Evolutionary conservation across 805 yeast genomes (phyloP).

Genomic region (Candida easanensis): DNA sequence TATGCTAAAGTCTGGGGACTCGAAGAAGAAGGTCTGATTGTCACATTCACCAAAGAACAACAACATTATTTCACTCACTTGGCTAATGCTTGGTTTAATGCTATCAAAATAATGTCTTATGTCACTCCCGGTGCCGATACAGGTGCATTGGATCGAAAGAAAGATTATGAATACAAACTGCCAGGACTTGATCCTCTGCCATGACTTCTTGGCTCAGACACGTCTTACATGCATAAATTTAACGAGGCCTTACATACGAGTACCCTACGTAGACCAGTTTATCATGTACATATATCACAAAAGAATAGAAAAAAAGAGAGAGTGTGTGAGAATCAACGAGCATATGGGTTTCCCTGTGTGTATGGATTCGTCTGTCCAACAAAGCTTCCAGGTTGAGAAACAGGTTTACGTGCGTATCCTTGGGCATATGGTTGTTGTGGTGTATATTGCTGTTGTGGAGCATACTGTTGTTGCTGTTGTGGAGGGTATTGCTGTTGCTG

Average conservation of each 20-base stretch:
- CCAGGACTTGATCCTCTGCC: no score
- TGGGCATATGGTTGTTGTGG: no score
- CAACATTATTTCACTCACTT: constrained; percentile 4
- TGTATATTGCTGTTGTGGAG: constrained; percentile 8
- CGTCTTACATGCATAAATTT: no score
- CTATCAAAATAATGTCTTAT: constrained; percentile 3
- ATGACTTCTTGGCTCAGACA: no score
- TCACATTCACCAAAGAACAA: constrained; percentile 7
- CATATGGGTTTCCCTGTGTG: constrained; percentile 18
- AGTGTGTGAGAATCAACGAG: constrained; percentile 11
- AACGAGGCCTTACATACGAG: no score
- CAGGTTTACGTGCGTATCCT: constrained; percentile 7
- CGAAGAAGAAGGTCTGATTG: background rate
- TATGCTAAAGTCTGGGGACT: constrained; percentile 32
- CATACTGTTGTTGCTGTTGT: constrained; percentile 2
- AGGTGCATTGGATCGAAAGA: no score
- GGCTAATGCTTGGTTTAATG: constrained; percentile 6
- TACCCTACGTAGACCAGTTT: no score
- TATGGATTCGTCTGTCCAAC: constrained; percentile 8
- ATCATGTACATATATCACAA: no score
- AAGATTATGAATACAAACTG: no score
- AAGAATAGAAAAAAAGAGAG: background rate
- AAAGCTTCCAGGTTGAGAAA: constrained; percentile 8
- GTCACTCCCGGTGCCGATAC: no score
- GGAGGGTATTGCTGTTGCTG: background rate